Percentiles rank a stretch among this genome's conserved stretches.
Evolutionary conservation across 2,329 filamentous ascomycete species (phyloP).

Genomic region (Talaromyces rugulosus): DNA sequence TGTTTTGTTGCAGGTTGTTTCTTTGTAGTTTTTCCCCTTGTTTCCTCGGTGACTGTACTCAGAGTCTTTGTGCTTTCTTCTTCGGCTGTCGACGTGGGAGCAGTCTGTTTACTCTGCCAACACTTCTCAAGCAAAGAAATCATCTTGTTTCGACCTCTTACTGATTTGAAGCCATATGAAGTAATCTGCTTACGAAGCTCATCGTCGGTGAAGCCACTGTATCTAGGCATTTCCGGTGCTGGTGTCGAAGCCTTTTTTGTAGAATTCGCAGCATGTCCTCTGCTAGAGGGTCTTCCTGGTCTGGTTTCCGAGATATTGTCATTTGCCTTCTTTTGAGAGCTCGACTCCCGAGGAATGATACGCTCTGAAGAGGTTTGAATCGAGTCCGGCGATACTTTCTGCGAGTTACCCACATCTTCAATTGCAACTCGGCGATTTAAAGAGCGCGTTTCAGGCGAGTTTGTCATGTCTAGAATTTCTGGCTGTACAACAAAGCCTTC

Average conservation of each 20-base stretch:
- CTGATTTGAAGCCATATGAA: slow-evolving; percentile 66
- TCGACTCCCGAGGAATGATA: not conserved
- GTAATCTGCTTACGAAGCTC: slow-evolving; percentile 60
- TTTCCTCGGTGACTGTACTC: not conserved
- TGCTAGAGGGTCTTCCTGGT: not conserved
- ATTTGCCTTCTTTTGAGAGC: not conserved
- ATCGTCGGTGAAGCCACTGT: slow-evolving; percentile 57
- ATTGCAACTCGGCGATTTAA: not conserved
- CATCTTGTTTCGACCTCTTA: slow-evolving; percentile 66
- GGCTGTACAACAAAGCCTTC: slow-evolving; percentile 62
- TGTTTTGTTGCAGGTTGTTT: not conserved
- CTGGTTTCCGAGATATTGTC: not conserved
- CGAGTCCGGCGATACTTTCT: not conserved
- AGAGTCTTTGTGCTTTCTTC: not conserved
- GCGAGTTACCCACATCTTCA: not conserved
- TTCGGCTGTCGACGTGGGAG: not conserved
- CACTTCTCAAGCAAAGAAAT: slow-evolving; percentile 66
- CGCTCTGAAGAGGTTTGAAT: not conserved
- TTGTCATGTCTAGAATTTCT: slow-evolving; percentile 58
- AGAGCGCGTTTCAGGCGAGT: slow-evolving; percentile 30
- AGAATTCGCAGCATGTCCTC: not conserved
- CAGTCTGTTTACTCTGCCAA: slow-evolving; percentile 57
- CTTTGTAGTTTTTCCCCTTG: not conserved
- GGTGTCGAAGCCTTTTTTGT: not conserved
- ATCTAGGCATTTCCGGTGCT: slow-evolving; percentile 49